Base-by-base conservation (phyloP, 2,329 filamentous ascomycete genomes). In the Scortechinia acanthostroma region DNA sequence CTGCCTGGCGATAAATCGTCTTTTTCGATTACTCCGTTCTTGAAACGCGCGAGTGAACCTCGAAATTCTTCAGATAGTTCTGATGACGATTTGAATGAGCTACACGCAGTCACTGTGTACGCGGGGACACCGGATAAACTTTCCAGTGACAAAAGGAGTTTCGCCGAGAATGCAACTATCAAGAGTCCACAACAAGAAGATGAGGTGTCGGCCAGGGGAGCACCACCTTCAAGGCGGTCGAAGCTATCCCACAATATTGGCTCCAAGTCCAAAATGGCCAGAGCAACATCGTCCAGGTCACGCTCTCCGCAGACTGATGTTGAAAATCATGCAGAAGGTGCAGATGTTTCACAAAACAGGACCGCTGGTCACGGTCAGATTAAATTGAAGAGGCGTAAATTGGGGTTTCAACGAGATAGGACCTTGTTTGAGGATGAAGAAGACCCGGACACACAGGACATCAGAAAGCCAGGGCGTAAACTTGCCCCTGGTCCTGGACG, bases 1-100 rank as follows among this genome's bases (percentile, higher is more conserved):
- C 66, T 80, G 46, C 69, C 86, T 3, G 89, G 87, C 22, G 88
- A 95, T 57, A 96, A 95, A 62, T 96, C 91, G 0, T 83, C 77
- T 2, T 96, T 97, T 62, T 95, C 90, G 3, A 89, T 96, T 51
- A 97, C 91, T 0, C 91, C 91, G 0, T 96, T 95, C 69, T 71
- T 97, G 49, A 95, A 91, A 61, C 80, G 84, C 43, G 83, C 79
- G 21, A 80, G 74, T 61, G 70, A 61, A 83, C 14, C 50, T 57
- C 10, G 68, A 71, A 17, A 61, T 63, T 1, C 59, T 61, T 45
- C 44, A 4, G 67, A 68, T 21, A 62, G 63, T 19, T 61, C 64
- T 14, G 52, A 55, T 17, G 54, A 48, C 3, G 51, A 59, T 22
- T 69, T 65, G 22, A 17, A 40, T 13, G 35, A 40, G 17, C 10